Evolutionary conservation across 352 stramenopile genomes (phyloP), one percentile per base, ranked within the genome.

Genomic region (Blastocystis sp.): DNA sequence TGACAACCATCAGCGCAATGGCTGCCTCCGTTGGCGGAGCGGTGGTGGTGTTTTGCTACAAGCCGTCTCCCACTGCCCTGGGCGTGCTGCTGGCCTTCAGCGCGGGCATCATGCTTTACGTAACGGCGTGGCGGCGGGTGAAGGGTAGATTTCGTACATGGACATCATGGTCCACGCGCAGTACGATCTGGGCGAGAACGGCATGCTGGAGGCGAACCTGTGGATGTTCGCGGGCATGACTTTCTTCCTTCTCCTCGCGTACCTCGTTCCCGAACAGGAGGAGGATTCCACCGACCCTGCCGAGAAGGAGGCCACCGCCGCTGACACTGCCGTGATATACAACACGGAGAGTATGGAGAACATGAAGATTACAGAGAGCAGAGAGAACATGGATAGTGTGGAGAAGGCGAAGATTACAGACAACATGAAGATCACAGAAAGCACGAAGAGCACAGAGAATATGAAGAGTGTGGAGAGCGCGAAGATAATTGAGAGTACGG

Each of bases 101-200:
- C 45, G 65, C 77, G 11, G 77, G 77, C 0, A 77, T 87, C 19
- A 87, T 87, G 77, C 77, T 87, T 34, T 87, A 87, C n/a, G 65
- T 87, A 78, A 34, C 19, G 1, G 19, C 38, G 11, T 43, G 42
- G 38, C 14, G 7, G 28, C 24, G 28, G 17, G 14, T 45, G 17
- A 74, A 11, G 19, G 17, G 17, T 76, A 87, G 62, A 87, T 87
- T 24, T 76, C 48, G 21, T 87, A 76, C 38, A 87, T 87, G 77
- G 77, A 87, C 17, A 74, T 87, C n/a, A 87, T 87, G 77, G 45
- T 87, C 2, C 77, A 87, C 42, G 77, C 77, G 19, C 77, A 87
- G 28, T 14, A 71, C 24, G 77, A 87, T 42, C 54, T 87, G n/a
- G 61, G 69, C 28, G 69, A 78, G 43, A 61, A 78, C 43, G 69